Conservation (phyloP, 2,329 filamentous ascomycete genomes). For the Colletotrichum sp. region DNA sequence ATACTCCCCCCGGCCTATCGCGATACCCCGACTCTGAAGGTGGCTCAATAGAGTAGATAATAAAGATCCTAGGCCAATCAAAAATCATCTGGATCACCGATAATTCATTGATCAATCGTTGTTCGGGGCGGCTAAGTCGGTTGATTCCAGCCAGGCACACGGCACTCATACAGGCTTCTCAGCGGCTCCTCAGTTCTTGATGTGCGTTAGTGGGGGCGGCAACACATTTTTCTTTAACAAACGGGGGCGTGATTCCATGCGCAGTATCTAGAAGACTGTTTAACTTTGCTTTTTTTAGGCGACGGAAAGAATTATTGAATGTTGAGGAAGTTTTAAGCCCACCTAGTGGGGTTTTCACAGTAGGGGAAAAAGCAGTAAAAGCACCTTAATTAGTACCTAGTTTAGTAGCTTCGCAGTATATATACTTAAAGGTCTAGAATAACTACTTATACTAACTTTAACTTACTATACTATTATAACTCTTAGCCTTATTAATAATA, state of each 20-base stretch:
- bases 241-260: not conserved
- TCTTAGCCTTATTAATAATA: not conserved
- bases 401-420: not conserved
- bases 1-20: constrained; percentile 29
- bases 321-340: no score
- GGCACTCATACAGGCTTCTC: not conserved
- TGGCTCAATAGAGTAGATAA: not conserved
- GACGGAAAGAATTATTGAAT: not conserved
- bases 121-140: not conserved
- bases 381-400: not conserved
- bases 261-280: not conserved
- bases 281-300: not conserved
- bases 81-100: not conserved
- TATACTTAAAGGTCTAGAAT: not conserved
- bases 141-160: not conserved
- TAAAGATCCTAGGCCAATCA: rapidly evolving
- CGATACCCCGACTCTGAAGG: not conserved
- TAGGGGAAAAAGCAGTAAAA: not conserved
- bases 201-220: not conserved
- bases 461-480: not conserved
- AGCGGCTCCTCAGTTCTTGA: not conserved
- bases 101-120: not conserved
- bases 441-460: not conserved
- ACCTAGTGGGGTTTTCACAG: no score
- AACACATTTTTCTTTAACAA: not conserved